Base-by-base conservation (phyloP, 2,329 filamentous ascomycete species). In the Fusarium solani-melongenae region DNA sequence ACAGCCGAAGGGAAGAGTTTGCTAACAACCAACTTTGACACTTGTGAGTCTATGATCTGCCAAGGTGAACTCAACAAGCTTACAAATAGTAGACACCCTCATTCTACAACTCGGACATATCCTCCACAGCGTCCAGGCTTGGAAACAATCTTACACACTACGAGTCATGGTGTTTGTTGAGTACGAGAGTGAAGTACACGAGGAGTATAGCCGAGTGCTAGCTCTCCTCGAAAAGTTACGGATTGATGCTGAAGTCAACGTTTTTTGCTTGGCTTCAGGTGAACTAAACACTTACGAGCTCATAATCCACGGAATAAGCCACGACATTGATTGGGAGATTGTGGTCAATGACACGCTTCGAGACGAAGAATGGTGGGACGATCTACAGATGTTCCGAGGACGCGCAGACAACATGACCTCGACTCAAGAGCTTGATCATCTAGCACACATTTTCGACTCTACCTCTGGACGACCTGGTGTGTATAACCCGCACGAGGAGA, bases 11-110 rank as follows among this genome's bases (percentile, higher is more conserved):
- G 87, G 1, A 89, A 90, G 78, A 91, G 87, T 71, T 87, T 96
- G 7, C 82, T 96, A 63, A 97, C 94, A 0, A 96, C 93, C 0
- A 97, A 97, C 74, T 97, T 97, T 80, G 94, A 97, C 80, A 97
- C 94, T 0, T 97, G 95, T 88, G 90, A 82, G 89, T 82, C 14
- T 20, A 11, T n/a, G 53, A n/a, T 39, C 3, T 53, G 4, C 14
- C 14, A 29, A 15, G 12, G 34, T 22, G 31, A 29, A 20, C 3
- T 11, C 6, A 24, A 10, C 20, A 67, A 53, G 33, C 72, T 73
- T 27, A 77, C 67, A 39, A 51, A 20, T 12, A 27, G 9, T 14
- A 90, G 89, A 92, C 77, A 92, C 94, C 0, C 85, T 97, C n/a
- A 96, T 97, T 67, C 85, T 97, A 5, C 94, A 97, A 76, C 87